These are phyloP conservation scores for Kondoa subrosea DNA, from an alignment of 768 basidiomycete species.

Conservation along the genomic window DNA sequence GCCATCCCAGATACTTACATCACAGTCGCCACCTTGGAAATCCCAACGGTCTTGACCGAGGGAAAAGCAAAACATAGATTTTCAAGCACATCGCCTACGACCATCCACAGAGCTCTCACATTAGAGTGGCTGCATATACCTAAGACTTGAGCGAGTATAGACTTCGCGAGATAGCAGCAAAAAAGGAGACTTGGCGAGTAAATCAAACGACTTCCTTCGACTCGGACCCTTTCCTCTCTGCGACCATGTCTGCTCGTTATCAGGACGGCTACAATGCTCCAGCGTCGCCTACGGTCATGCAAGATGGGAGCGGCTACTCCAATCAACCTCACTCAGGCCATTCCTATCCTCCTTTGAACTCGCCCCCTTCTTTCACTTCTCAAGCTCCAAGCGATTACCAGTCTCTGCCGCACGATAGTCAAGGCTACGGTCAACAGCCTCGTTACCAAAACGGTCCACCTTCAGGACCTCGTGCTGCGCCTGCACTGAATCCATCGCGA, in stretches of 20 bases:
- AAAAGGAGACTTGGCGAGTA: too few species aligned
- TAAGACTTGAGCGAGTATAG: too few species aligned
- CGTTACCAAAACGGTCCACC: not conserved
- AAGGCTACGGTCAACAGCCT: not conserved
- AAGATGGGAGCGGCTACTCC: not conserved
- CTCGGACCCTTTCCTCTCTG: too few species aligned
- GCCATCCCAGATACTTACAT: too few species aligned
- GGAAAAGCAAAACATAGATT: too few species aligned
- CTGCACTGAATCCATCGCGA: not conserved
- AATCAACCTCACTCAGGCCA: not conserved
- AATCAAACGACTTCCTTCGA: too few species aligned
- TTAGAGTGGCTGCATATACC: too few species aligned
- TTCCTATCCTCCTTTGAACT: not conserved
- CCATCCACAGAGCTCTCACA: too few species aligned
- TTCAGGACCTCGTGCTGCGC: not conserved
- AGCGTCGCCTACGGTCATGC: not conserved
- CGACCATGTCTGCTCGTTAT: not conserved
- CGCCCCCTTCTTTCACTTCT: not conserved
- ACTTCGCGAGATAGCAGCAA: too few species aligned
- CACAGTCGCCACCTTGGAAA: too few species aligned
- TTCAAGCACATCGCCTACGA: too few species aligned
- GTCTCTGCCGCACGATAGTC: not conserved
- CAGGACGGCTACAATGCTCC: not conserved
- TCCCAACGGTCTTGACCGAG: too few species aligned
- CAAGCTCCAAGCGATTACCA: not conserved